Conservation (phyloP, 2,329 filamentous ascomycete species). For the Graphilbum ipis-grandicollis region DNA sequence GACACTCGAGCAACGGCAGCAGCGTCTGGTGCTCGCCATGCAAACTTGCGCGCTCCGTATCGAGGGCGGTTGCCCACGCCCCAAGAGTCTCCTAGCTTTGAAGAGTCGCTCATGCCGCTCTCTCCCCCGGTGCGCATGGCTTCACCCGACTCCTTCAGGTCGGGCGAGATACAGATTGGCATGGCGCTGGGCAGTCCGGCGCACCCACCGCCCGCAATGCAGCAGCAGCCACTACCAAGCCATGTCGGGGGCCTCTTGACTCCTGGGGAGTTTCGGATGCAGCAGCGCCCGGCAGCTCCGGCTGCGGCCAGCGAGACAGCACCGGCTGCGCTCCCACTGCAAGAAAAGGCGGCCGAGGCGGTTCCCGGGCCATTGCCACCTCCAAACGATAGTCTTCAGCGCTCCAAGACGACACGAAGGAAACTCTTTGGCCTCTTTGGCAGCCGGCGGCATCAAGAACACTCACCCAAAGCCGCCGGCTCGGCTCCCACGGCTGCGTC, state of each 20-base stretch:
- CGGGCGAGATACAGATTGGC: constrained; percentile 40
- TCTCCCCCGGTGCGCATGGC: constrained; percentile 18
- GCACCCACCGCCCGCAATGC: constrained; percentile 17
- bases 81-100: constrained; percentile 19
- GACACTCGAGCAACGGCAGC: too few relatives aligned
- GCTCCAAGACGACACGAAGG: constrained; percentile 37
- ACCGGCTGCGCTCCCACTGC: not conserved
- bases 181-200: constrained; percentile 58
- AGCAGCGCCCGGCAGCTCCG: constrained; percentile 1
- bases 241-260: too few relatives aligned
- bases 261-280: too few relatives aligned
- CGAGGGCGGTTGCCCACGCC: constrained; percentile 25
- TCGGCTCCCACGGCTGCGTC: not conserved
- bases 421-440: constrained; percentile 40
- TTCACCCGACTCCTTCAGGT: constrained; percentile 24
- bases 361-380: not conserved
- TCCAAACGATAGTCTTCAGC: constrained; percentile 12
- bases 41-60: constrained; percentile 21
- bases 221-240: constrained; percentile 1
- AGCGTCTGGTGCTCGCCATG: constrained; percentile 8
- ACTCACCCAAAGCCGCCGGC: constrained; percentile 1
- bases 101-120: constrained; percentile 9
- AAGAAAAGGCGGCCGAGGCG: not conserved
- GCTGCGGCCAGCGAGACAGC: not conserved
- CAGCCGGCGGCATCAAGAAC: constrained; percentile 21